These are phyloP conservation scores for Malus orientalis DNA, from an alignment of 306 rosid species.

Conservation along the genomic window DNA sequence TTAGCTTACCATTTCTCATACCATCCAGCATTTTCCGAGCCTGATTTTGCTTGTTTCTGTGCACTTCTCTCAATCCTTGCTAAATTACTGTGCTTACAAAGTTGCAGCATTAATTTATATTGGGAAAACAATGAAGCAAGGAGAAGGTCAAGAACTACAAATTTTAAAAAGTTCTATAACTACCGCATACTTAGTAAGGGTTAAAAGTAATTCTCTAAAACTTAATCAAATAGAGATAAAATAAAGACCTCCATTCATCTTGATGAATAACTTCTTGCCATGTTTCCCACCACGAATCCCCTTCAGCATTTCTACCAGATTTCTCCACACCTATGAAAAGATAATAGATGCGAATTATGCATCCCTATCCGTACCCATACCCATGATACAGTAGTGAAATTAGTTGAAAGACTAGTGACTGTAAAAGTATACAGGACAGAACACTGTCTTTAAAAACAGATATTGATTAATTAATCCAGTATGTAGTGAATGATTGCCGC, in stretches of 20 bases:
- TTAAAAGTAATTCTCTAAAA: not conserved
- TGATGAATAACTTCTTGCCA: constrained; percentile 99
- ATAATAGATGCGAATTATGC: not conserved
- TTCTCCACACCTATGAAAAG: constrained; percentile 73
- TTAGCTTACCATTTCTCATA: constrained; percentile 83
- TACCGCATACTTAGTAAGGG: not conserved
- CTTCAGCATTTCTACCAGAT: constrained; percentile 87
- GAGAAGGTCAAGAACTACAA: not conserved
- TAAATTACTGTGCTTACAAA: constrained; percentile 59
- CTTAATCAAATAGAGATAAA: not conserved
- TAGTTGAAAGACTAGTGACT: not conserved
- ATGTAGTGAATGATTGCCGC: not conserved
- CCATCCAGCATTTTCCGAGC: constrained; percentile 98
- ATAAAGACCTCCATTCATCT: constrained; percentile 90
- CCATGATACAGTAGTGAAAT: not conserved
- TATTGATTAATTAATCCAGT: not conserved
- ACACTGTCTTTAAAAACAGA: not conserved
- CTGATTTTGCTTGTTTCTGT: constrained; percentile 94
- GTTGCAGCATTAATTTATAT: constrained; percentile 12
- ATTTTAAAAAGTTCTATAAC: not conserved
- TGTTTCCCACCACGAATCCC: constrained; percentile 99
- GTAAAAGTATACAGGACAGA: not conserved
- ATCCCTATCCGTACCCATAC: not conserved
- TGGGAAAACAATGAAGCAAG: not conserved
- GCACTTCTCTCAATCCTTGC: constrained; percentile 98